Conservation (phyloP, 2,329 filamentous ascomycete species). For the Cordyceps fumosorosea region DNA sequence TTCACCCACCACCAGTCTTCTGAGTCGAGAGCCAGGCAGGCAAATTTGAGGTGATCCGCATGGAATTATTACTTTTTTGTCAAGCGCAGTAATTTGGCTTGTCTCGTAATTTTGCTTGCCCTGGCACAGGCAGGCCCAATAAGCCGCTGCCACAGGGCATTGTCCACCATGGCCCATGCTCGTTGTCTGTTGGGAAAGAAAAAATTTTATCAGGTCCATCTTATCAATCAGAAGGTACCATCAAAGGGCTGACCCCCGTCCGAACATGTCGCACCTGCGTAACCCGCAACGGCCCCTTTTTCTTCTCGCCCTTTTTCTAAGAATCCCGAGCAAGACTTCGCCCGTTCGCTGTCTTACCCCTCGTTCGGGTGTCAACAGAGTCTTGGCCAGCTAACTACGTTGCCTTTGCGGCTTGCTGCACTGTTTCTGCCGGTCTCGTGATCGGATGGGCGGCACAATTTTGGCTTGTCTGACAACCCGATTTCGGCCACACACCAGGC, state of each 20-base stretch:
- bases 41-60: background rate
- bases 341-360: background rate
- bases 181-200: background rate
- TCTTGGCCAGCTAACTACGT: background rate
- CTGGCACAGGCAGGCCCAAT: background rate
- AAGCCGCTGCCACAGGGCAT: background rate
- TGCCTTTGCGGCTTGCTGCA: background rate
- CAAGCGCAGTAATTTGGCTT: slow-evolving; percentile 1
- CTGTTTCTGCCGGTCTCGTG: slow-evolving; percentile 4
- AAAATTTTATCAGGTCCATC: slow-evolving; percentile 8
- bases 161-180: background rate
- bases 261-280: background rate
- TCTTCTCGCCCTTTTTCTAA: background rate
- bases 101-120: slow-evolving; percentile 9
- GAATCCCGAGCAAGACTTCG: background rate
- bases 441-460: background rate
- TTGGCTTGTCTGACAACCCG: background rate
- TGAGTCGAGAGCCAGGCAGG: too few relatives aligned
- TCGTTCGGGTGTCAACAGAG: too few relatives aligned
- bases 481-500: background rate
- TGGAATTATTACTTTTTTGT: background rate
- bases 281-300: background rate
- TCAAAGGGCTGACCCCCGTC: background rate
- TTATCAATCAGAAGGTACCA: slow-evolving; percentile 8
- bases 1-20: background rate